Conservation (phyloP, 345 rosid genomes). For the Angophora floribunda region DNA sequence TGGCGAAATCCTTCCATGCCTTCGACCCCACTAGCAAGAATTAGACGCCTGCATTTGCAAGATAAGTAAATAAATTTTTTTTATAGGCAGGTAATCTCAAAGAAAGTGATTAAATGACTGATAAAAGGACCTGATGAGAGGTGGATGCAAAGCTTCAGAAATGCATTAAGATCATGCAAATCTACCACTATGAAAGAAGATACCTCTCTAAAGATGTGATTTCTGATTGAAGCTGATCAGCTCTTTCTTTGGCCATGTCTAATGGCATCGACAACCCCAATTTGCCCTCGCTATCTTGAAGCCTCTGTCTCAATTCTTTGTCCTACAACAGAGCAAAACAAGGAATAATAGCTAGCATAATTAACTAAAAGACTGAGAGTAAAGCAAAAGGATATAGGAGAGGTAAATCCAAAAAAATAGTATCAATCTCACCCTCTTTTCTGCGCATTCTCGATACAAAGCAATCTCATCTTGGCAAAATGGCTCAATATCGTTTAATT, state of each 20-base stretch:
- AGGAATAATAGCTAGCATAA: not conserved
- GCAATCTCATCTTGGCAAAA: conserved; percentile 94
- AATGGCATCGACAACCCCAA: conserved; percentile 89
- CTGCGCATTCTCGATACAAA: conserved; percentile 70
- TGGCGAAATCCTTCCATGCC: conserved; percentile 86
- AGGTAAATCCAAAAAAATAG: not conserved
- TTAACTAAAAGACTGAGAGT: not conserved
- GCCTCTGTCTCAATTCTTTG: conserved; percentile 66
- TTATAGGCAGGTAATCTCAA: not conserved
- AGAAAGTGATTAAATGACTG: not conserved
- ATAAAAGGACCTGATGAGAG: not conserved
- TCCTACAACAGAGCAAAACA: conserved; percentile 38
- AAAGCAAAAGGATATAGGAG: not conserved
- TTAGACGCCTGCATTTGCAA: conserved; percentile 43
- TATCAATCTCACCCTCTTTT: conserved; percentile 46
- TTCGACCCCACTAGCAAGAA: conserved; percentile 87
- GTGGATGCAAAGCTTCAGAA: not conserved
- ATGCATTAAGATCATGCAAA: not conserved
- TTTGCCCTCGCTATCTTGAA: conserved; percentile 81
- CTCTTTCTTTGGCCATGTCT: conserved; percentile 61
- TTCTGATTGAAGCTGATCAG: conserved; percentile 79
- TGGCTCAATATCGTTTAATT: conserved; percentile 82
- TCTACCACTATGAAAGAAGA: not conserved
- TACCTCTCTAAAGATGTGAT: conserved; percentile 82
- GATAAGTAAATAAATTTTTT: not conserved